phyloP scores from a whole-genome alignment of 225 moss, liverwort and hornwort species.

The Sphagnum tenellum region DNA sequence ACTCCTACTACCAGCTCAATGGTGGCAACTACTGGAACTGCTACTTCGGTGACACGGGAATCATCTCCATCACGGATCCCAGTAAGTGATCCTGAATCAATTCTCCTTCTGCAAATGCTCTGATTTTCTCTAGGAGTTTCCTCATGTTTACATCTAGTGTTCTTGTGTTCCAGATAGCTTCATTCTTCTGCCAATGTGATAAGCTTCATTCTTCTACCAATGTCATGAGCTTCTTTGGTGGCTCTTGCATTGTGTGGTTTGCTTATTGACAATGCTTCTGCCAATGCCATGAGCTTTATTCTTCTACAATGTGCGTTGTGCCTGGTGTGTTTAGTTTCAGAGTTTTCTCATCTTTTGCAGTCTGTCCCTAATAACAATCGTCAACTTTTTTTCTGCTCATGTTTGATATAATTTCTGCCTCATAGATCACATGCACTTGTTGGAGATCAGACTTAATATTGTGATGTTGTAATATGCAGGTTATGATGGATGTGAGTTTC shows the following conservation, averaged over 20 bases:
- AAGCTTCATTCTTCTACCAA: neutral
- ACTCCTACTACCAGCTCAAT: constrained; percentile 33
- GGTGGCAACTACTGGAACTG: constrained; percentile 14
- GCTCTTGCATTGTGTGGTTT: neutral
- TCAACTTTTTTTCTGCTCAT: neutral
- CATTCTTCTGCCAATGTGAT: neutral
- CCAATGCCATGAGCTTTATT: too few relatives aligned
- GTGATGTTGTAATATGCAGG: neutral
- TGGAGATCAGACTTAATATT: neutral
- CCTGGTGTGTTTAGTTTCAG: neutral
- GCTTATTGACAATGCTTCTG: too few relatives aligned
- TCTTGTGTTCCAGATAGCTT: neutral
- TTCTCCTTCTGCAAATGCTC: too few relatives aligned
- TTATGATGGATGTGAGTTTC: constrained; percentile 6
- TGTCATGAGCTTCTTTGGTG: neutral
- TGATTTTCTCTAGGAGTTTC: too few relatives aligned
- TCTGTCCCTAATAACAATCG: neutral
- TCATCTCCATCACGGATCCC: constrained; percentile 11
- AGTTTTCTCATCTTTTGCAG: neutral
- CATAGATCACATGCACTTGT: neutral
- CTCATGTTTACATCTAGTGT: neutral
- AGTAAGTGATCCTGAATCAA: neutral
- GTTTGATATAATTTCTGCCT: neutral
- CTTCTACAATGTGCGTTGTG: too few relatives aligned
- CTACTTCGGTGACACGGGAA: constrained; percentile 9